Percentiles rank a stretch among this genome's conserved stretches.
Evolutionary conservation across 139 green algal genomes (phyloP).

Genomic region (Closterium sp.): DNA sequence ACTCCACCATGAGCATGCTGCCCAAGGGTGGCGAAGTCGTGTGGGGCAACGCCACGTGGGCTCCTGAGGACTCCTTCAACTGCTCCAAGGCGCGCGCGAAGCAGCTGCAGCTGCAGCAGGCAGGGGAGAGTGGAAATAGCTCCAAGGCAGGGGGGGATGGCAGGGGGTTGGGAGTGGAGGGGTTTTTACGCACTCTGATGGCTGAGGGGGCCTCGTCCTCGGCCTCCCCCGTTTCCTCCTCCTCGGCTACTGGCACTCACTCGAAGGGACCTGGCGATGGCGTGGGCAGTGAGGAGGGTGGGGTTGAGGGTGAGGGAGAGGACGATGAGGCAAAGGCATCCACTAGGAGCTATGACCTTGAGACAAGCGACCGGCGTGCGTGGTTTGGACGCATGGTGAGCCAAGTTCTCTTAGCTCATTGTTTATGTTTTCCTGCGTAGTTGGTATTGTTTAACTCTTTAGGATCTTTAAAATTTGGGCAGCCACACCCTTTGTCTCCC

Average conservation of each 20-base stretch:
- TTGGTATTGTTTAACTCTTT: no score
- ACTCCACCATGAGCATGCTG: constrained; percentile 70
- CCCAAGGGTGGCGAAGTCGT: constrained; percentile 69
- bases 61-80: constrained; percentile 32
- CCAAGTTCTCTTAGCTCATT: no score
- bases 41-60: constrained; percentile 68
- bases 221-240: neutral
- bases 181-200: neutral
- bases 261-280: no score
- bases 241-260: neutral
- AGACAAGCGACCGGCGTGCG: neutral
- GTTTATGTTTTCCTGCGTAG: no score
- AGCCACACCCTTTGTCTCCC: no score
- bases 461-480: no score
- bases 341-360: neutral
- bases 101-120: neutral
- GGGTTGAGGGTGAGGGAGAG: neutral
- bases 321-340: neutral
- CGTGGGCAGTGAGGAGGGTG: neutral
- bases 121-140: neutral
- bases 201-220: neutral
- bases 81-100: neutral
- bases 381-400: neutral
- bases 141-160: neutral
- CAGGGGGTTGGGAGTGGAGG: neutral